Evolutionary conservation across 306 rosid species (phyloP), one percentile per base, ranked within the genome.

Genomic region (Erythrophleum fordii): DNA sequence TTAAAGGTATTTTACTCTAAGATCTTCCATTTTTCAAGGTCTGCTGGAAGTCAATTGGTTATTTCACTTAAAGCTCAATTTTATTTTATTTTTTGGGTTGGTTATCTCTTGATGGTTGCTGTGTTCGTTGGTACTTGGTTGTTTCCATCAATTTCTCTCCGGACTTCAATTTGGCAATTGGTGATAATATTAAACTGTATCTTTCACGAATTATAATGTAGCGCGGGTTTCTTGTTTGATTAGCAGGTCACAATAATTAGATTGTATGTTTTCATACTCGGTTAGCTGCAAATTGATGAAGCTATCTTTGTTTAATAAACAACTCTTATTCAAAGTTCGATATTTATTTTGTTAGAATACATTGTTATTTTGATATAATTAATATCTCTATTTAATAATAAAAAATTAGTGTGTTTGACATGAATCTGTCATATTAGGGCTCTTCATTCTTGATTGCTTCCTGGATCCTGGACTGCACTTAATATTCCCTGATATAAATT

Each of bases 41-140:
- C n/a, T n/a, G n/a, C n/a, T 65, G 26, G 0, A 66, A 20, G 51
- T n/a, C 46, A 37, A 66, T 37, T 51, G 16, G 3, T 37, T 35
- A 35, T 65, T 17, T 46, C 18, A 49, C 7, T 70, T 35, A 28
- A 41, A 59, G 70, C 44, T 82, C 76, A 35, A 29, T 69, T 83
- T 77, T 46, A 26, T 39, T 23, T 16, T 11, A 61, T 46, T 60
- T 55, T 70, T 67, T 69, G n/a, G n/a, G n/a, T 45, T 55, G 39
- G 11, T 13, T 25, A 5, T 39, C 23, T 9, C 1, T 25, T 49
- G 44, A 49, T 76, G 82, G 69, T 37, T 44, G 1, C 35, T 59
- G 1, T 37, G 49, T 23, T 76, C 68, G 53, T 61, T 58, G 18
- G 20, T 58, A 11, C 23, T 25, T 59, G 37, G 17, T 73, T 29